Conservation (phyloP, 140 eudicot species). For the Anethum foeniculum region DNA sequence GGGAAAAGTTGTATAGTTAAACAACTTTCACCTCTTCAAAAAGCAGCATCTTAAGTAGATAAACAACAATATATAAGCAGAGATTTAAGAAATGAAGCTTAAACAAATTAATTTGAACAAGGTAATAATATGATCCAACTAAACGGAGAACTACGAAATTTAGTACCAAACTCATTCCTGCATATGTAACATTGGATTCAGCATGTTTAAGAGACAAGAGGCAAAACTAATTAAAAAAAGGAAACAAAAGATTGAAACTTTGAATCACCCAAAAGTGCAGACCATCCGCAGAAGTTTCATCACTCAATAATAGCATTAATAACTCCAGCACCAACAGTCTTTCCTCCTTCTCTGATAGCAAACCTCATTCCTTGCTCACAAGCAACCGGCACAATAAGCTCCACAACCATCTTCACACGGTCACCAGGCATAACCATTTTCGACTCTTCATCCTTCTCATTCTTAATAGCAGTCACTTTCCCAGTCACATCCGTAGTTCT, state of each 20-base stretch:
- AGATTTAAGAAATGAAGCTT: neutral
- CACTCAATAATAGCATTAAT: slow-evolving; percentile 63
- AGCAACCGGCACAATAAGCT: slow-evolving; percentile 80
- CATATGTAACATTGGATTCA: slow-evolving; percentile 11
- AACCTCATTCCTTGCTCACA: slow-evolving; percentile 94
- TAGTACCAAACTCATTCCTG: neutral
- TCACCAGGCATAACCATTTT: slow-evolving; percentile 99
- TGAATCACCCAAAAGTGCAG: slow-evolving; percentile 21
- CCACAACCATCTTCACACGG: slow-evolving; percentile 91
- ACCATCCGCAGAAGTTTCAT: slow-evolving; percentile 12
- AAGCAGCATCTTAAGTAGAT: neutral
- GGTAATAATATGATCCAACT: slow-evolving; percentile 9
- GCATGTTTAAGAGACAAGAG: slow-evolving; percentile 25
- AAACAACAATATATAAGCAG: slow-evolving; percentile 1
- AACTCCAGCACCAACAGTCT: slow-evolving; percentile 99
- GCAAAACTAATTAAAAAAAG: slow-evolving; percentile 31
- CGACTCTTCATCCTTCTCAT: slow-evolving; percentile 85
- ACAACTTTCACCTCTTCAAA: neutral
- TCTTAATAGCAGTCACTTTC: slow-evolving; percentile 65
- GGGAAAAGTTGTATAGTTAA: neutral
- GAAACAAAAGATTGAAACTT: slow-evolving; percentile 18
- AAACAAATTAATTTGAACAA: slow-evolving; percentile 1
- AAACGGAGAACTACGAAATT: neutral
- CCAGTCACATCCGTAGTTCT: slow-evolving; percentile 98
- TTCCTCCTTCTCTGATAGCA: slow-evolving; percentile 94